Conservation (phyloP, 768 basidiomycete genomes). For the Royoungia palumana region DNA sequence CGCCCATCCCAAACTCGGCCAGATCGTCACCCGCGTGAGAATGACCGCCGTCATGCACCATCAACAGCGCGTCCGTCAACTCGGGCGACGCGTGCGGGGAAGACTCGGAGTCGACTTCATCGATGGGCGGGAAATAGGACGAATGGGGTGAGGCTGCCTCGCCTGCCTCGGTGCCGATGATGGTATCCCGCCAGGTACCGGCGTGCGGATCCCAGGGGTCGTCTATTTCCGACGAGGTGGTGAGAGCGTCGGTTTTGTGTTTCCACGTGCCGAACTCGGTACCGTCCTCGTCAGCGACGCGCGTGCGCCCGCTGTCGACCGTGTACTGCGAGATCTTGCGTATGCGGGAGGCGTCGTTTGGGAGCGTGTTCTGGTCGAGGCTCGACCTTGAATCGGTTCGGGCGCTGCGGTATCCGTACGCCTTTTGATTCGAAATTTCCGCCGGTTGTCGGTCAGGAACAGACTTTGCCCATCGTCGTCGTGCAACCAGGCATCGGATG, state of each 20-base stretch:
- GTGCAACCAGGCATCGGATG: constrained; percentile 47
- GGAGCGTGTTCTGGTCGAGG: constrained; percentile 30
- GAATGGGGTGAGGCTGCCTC: constrained; percentile 11
- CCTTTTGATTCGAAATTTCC: constrained; percentile 12
- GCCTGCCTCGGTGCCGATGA: constrained; percentile 26
- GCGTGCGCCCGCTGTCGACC: constrained; percentile 31
- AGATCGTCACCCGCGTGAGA: constrained; percentile 10
- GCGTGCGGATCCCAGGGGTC: constrained; percentile 26
- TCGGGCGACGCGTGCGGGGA: constrained; percentile 29
- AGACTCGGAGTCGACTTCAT: neutral
- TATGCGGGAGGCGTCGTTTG: constrained; percentile 38
- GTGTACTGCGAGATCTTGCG: constrained; percentile 33
- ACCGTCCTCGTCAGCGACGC: constrained; percentile 15
- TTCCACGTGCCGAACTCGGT: constrained; percentile 13
- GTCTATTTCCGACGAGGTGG: constrained; percentile 5
- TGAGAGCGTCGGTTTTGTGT: neutral
- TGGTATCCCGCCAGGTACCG: constrained; percentile 27
- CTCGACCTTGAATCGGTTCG: constrained; percentile 25
- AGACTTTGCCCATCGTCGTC: constrained; percentile 33
- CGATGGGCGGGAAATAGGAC: constrained; percentile 6
- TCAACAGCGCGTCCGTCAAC: constrained; percentile 31
- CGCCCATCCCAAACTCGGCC: constrained; percentile 20
- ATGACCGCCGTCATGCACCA: constrained; percentile 25
- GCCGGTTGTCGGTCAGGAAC: constrained; percentile 12
- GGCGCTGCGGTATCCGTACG: constrained; percentile 37